These are phyloP conservation scores for Huntiella bhutanensis DNA, from an alignment of 2,329 filamentous ascomycete genomes.

Conservation along the genomic window DNA sequence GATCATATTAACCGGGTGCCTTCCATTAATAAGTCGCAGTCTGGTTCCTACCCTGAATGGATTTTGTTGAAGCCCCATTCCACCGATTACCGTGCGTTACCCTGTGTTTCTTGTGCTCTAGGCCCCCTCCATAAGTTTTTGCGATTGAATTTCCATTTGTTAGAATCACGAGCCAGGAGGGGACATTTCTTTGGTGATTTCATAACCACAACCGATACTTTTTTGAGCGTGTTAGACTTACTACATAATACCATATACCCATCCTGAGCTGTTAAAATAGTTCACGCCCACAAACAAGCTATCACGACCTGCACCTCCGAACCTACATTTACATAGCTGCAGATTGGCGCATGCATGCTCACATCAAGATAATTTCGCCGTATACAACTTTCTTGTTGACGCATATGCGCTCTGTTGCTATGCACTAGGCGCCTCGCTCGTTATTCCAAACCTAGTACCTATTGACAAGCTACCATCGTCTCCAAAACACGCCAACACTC, in stretches of 20 bases:
- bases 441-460: not conserved
- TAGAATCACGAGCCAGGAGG: not conserved
- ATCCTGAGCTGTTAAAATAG: no score
- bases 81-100: constrained; percentile 1
- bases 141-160: not conserved
- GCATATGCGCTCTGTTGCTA: constrained; percentile 16
- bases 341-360: no score
- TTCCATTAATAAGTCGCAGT: not conserved
- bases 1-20: not conserved
- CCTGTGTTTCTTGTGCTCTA: not conserved
- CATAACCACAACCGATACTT: no score
- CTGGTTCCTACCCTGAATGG: not conserved
- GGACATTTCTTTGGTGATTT: no score
- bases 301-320: no score
- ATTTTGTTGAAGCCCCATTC: constrained; percentile 3
- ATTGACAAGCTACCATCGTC: not conserved
- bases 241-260: no score
- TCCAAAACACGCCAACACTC: constrained; percentile 10
- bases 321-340: no score
- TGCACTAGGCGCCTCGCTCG: constrained; percentile 24
- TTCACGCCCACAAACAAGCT: no score
- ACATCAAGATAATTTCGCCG: no score
- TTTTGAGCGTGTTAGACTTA: no score
- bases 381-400: not conserved
- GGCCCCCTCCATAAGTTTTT: constrained; percentile 1